Conservation (phyloP, 106 monocot species). For the Dioscorea dumetorum region DNA sequence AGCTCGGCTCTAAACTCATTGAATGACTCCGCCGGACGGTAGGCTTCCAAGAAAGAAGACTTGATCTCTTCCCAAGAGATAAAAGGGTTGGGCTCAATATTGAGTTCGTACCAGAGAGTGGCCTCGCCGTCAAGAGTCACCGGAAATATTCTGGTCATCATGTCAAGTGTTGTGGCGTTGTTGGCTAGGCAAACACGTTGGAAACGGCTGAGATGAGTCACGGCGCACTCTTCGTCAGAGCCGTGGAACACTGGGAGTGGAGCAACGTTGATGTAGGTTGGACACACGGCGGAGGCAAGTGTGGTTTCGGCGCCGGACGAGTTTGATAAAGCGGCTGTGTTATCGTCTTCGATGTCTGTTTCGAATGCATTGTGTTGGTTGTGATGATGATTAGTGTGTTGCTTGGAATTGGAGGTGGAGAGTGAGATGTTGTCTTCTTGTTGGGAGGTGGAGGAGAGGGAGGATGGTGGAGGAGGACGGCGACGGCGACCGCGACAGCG, state of each 20-base stretch:
- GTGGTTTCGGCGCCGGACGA: neutral
- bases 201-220: conserved; percentile 42
- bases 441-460: neutral
- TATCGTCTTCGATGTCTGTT: neutral
- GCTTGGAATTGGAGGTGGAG: too few relatives aligned
- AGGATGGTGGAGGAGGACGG: neutral
- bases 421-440: neutral
- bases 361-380: too few relatives aligned
- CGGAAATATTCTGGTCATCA: conserved; percentile 33
- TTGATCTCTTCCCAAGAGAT: conserved; percentile 32
- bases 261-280: conserved; percentile 1
- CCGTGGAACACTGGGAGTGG: conserved; percentile 6
- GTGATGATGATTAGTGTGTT: too few relatives aligned
- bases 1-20: conserved; percentile 14
- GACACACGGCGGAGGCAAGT: neutral
- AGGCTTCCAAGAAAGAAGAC: conserved; percentile 15
- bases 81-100: conserved; percentile 17
- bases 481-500: neutral
- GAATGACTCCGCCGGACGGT: conserved; percentile 5
- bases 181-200: conserved; percentile 32
- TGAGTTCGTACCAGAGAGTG: conserved; percentile 49
- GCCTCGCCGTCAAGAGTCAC: conserved; percentile 41
- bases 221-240: neutral
- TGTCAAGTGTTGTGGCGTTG: conserved; percentile 14
- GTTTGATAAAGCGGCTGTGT: neutral